Evolutionary conservation across 768 basidiomycete species (phyloP), one percentile per base, ranked within the genome.

Genomic region (Naematelia encephala): DNA sequence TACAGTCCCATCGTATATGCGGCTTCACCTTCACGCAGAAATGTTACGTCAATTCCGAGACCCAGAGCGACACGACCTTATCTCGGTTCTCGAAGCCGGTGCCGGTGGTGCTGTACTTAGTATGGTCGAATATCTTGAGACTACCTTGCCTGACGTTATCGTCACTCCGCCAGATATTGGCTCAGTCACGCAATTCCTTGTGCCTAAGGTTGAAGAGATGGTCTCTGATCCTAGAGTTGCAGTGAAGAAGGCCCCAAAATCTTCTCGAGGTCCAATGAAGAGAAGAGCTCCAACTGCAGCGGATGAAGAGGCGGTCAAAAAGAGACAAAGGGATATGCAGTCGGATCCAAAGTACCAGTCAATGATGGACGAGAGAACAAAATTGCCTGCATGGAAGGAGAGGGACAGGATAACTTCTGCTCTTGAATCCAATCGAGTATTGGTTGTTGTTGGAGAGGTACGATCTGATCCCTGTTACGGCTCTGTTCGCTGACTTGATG

Each of bases 361-460:
- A 56, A 82, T 93, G 68, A 70, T 88, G 22, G 73, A 78, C 27
- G 78, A 75, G 16, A 81, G 92, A 60, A 75, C 79, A 67, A 82
- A 80, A 56, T 80, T 96, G 16, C 93, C 93, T 11, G 90, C 91
- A 1, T 94, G 87, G 78, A 71, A 81, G 22, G 83, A 84, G 11
- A 82, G 82, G 68, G 81, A 84, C 21, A 78, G 82, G 13, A 89
- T 96, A 64, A 76, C 91, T 48, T 56, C 78, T 13, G 70, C 81
- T 21, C 78, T 96, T 8, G 80, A 83, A 34, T 77, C 70, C 10
- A 84, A 84, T 64, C 80, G 86, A 49, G 88, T 87, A 2, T 82
- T 92, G 0, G 83, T 97, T 0, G 87, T 96, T 0, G 88, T 93
- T 3, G 93, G 93, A 45, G 92, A 94, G 89, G 88, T 88, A 30